Conservation (phyloP, 768 basidiomycete genomes). For the Termitomyces sp. region DNA sequence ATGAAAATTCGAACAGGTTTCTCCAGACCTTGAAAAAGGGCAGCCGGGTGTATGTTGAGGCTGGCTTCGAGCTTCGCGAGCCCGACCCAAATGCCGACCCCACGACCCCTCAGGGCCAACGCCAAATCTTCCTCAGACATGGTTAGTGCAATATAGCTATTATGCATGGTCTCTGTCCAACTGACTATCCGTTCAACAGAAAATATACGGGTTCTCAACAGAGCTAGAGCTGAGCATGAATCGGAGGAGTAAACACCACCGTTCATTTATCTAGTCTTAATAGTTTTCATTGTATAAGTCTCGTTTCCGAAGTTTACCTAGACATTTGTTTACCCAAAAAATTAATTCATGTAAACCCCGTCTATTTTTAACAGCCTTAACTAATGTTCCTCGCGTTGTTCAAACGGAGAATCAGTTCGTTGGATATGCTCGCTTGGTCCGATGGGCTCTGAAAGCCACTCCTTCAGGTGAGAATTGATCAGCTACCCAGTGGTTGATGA, state of each 20-base stretch:
- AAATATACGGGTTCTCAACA: constrained; percentile 41
- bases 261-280: neutral
- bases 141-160: constrained; percentile 35
- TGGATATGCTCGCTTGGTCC: constrained; percentile 21
- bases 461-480: constrained; percentile 15
- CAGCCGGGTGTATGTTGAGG: constrained; percentile 71
- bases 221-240: constrained; percentile 5
- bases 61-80: constrained; percentile 70
- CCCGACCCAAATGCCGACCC: constrained; percentile 63
- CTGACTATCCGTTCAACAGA: constrained; percentile 31
- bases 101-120: constrained; percentile 62
- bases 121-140: constrained; percentile 78
- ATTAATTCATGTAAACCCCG: neutral
- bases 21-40: constrained; percentile 66
- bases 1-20: constrained; percentile 51
- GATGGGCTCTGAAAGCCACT: constrained; percentile 27
- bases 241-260: constrained; percentile 3
- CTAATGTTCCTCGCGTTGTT: constrained; percentile 10
- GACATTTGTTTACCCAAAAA: neutral
- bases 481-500: neutral
- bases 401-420: constrained; percentile 33
- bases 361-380: neutral
- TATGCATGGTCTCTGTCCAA: neutral
- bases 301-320: too few relatives aligned
- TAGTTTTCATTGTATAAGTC: neutral